Conservation (phyloP, 257 asterid species). For the Echium plantagineum region DNA sequence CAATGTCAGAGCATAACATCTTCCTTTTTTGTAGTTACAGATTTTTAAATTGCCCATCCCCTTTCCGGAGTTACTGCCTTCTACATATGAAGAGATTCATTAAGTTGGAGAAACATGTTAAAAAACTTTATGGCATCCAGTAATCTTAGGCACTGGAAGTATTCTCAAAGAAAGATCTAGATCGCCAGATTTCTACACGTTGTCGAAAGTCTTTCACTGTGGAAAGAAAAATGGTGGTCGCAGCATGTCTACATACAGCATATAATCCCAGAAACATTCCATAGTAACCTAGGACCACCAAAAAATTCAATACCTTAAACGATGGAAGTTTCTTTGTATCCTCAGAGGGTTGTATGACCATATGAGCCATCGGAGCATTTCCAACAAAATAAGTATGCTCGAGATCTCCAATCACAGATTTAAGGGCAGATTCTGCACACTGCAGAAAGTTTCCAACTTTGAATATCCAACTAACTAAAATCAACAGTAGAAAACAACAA, state of each 20-base stretch:
- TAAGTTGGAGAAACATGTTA: background rate
- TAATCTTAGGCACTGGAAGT: background rate
- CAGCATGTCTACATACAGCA: background rate
- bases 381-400: constrained; percentile 74
- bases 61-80: background rate
- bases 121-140: background rate
- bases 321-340: constrained; percentile 18
- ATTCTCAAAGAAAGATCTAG: background rate
- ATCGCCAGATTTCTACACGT: background rate
- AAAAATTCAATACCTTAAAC: constrained; percentile 33
- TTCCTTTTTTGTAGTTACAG: too few species aligned
- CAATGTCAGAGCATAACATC: too few species aligned
- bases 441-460: constrained; percentile 23
- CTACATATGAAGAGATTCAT: background rate
- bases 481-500: constrained; percentile 3
- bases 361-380: constrained; percentile 88
- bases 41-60: too few species aligned
- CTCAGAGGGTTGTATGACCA: constrained; percentile 31
- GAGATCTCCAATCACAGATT: constrained; percentile 77
- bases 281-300: background rate
- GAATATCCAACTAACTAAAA: background rate
- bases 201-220: background rate
- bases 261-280: too few species aligned
- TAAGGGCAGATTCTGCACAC: constrained; percentile 89
- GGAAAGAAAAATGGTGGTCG: background rate